Evolutionary conservation across 176 grass and related monocot species (phyloP).

Genomic region (Triticum aestivum): IWGSC_CS_RefSeq_v2.1 NC_057798.1:586128551-586129050

Average conservation of each 20-base stretch:
- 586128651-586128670: background rate
- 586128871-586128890: slow-evolving; percentile 7
- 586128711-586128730: slow-evolving; percentile 12
- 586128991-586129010: background rate
- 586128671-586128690: background rate
- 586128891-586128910: slow-evolving; percentile 1
- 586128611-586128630: background rate
- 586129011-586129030: slow-evolving; percentile 36
- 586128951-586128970: background rate
- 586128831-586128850: background rate
- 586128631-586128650: background rate
- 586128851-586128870: background rate
- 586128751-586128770: background rate
- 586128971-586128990: background rate
- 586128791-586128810: slow-evolving; percentile 14
- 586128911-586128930: background rate
- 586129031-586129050: slow-evolving; percentile 9
- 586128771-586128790: slow-evolving; percentile 22
- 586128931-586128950: background rate
- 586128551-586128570: background rate
- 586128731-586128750: background rate
- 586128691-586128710: background rate
- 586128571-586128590: background rate
- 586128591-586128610: background rate
- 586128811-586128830: background rate